A percentile compares a stretch with the other conserved stretches of the same genome.
These are phyloP conservation scores for Wickerhamiella bombiphila DNA, from an alignment of 805 yeast species.

Conservation along the genomic window DNA sequence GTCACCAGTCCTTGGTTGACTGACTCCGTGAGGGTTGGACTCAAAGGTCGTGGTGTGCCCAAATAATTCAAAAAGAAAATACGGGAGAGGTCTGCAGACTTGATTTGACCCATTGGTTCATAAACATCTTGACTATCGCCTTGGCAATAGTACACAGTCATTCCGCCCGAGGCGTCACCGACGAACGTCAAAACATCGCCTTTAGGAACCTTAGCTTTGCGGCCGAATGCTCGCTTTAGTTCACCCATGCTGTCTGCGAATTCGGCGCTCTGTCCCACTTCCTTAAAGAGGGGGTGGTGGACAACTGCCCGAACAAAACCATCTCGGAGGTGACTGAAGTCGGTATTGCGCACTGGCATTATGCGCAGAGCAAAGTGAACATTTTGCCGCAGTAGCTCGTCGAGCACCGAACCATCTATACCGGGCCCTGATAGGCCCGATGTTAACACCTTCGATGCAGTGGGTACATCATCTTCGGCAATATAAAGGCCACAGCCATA, in stretches of 20 bases:
- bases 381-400: conserved; percentile 41
- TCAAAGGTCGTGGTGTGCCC: conserved; percentile 51
- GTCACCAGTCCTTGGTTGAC: conserved; percentile 12
- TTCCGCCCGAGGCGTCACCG: conserved; percentile 32
- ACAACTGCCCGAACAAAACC: conserved; percentile 72
- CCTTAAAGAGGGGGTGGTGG: conserved; percentile 47
- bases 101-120: conserved; percentile 41
- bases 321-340: conserved; percentile 76
- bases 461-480: conserved; percentile 37
- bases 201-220: conserved; percentile 60
- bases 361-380: conserved; percentile 58
- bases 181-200: conserved; percentile 54
- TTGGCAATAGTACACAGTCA: conserved; percentile 31
- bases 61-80: conserved; percentile 64
- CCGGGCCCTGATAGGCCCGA: background rate
- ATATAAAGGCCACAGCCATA: conserved; percentile 78
- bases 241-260: conserved; percentile 54
- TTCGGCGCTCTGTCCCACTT: conserved; percentile 27
- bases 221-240: conserved; percentile 44
- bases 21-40: conserved; percentile 31
- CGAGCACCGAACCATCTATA: conserved; percentile 23
- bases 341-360: conserved; percentile 81
- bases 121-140: conserved; percentile 19
- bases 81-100: conserved; percentile 47
- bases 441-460: conserved; percentile 15